phyloP scores from a whole-genome alignment of 1,284 basidiomycete species.

The Malassezia restricta region DNA sequence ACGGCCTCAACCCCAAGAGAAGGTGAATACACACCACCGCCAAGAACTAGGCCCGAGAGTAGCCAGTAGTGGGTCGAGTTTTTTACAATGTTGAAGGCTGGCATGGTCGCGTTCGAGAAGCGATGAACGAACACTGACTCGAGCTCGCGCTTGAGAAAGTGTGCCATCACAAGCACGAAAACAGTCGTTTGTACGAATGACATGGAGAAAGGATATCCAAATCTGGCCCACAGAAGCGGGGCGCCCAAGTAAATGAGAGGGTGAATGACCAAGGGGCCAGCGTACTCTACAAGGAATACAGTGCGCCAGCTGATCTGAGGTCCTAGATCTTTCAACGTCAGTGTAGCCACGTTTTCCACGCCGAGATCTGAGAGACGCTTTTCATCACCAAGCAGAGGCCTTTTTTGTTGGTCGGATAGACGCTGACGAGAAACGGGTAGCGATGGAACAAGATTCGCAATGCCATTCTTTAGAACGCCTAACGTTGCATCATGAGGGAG shows the following conservation, averaged over 20 bases:
- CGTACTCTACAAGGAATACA: slow-evolving; percentile 44
- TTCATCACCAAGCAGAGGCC: slow-evolving; percentile 31
- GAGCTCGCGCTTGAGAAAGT: slow-evolving; percentile 83
- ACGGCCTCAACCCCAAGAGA: slow-evolving; percentile 61
- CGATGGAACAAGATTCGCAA: slow-evolving; percentile 18
- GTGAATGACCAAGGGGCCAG: slow-evolving; percentile 81
- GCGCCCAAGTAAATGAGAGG: slow-evolving; percentile 70
- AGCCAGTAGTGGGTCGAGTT: slow-evolving; percentile 57
- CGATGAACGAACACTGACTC: slow-evolving; percentile 74
- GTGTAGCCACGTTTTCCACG: slow-evolving; percentile 19
- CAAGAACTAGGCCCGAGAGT: slow-evolving; percentile 55
- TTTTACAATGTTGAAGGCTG: slow-evolving; percentile 70
- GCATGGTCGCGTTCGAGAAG: slow-evolving; percentile 92
- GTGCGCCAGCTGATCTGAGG: slow-evolving; percentile 43
- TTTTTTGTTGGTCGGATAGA: slow-evolving; percentile 33
- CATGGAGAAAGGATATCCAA: slow-evolving; percentile 52
- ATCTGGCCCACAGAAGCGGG: slow-evolving; percentile 55
- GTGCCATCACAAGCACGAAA: slow-evolving; percentile 65
- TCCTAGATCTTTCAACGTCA: slow-evolving; percentile 43
- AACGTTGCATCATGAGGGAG: slow-evolving; percentile 23
- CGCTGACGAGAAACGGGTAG: slow-evolving; percentile 33
- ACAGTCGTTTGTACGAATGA: slow-evolving; percentile 70
- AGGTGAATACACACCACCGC: slow-evolving; percentile 21
- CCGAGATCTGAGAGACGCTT: slow-evolving; percentile 22
- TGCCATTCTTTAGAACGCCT: slow-evolving; percentile 27